A percentile compares a stretch with the other conserved stretches of the same genome.
Conservation (phyloP, 2,329 filamentous ascomycete genomes). For the Penicillium sp. region DNA sequence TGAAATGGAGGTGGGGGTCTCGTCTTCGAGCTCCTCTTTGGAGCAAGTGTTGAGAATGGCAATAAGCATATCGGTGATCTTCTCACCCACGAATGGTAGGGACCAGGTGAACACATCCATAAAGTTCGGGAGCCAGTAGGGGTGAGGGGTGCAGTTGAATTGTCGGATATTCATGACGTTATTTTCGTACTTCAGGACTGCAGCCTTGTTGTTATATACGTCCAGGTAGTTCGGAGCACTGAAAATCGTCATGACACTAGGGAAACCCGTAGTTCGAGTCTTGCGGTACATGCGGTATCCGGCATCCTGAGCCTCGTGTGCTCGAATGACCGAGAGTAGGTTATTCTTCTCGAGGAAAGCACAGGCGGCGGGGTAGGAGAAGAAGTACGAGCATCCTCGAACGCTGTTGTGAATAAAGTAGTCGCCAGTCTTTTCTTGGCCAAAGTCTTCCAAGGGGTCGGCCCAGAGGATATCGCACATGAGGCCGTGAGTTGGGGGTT, state of each 20-base stretch:
- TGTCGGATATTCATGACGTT: conserved; percentile 99
- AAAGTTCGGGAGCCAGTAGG: conserved; percentile 99
- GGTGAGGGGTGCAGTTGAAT: conserved; percentile 99
- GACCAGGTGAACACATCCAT: conserved; percentile 99
- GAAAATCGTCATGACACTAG: conserved; percentile 99
- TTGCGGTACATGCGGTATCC: conserved; percentile 99
- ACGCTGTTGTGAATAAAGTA: conserved; percentile 99
- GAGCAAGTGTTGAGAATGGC: conserved; percentile 98
- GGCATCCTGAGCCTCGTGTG: conserved; percentile 97
- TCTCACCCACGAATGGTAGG: conserved; percentile 95
- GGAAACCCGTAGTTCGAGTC: conserved; percentile 96
- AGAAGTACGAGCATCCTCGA: conserved; percentile 98
- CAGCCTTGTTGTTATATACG: conserved; percentile 99
- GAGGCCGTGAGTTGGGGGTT: conserved; percentile 93
- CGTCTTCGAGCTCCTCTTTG: conserved; percentile 95
- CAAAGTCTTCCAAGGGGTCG: conserved; percentile 96
- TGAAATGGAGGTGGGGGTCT: conserved; percentile 74
- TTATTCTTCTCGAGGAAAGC: conserved; percentile 99
- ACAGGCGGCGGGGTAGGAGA: conserved; percentile 96
- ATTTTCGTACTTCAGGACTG: conserved; percentile 98
- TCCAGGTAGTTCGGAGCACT: conserved; percentile 98
- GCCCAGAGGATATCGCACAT: conserved; percentile 99
- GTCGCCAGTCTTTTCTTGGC: conserved; percentile 96
- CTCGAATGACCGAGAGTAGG: conserved; percentile 92
- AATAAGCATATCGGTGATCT: conserved; percentile 99